phyloP scores from a whole-genome alignment of 768 basidiomycete genomes.

The Baorangia bicolor region DNA sequence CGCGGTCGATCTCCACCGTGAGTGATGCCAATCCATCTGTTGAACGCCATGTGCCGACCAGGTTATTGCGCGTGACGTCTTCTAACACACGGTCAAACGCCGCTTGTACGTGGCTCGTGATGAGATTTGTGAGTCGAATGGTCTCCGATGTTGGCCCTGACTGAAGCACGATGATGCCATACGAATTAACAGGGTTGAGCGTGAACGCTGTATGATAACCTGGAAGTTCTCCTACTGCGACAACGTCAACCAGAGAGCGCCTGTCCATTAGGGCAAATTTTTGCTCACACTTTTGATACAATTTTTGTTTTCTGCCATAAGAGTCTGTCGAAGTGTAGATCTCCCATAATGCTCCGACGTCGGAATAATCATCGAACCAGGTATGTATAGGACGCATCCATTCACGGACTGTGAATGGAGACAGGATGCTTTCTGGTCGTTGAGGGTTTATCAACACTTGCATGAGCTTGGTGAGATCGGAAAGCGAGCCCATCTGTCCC shows the following conservation, averaged over 20 bases:
- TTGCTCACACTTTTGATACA: slow-evolving; percentile 14
- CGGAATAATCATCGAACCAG: slow-evolving; percentile 39
- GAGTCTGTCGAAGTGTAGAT: slow-evolving; percentile 32
- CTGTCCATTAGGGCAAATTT: neutral
- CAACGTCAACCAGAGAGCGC: neutral
- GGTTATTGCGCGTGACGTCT: slow-evolving; percentile 23
- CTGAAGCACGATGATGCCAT: slow-evolving; percentile 42
- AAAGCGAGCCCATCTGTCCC: slow-evolving; percentile 51
- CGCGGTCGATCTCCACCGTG: slow-evolving; percentile 30
- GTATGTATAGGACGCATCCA: slow-evolving; percentile 42
- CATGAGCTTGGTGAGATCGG: slow-evolving; percentile 45
- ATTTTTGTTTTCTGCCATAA: slow-evolving; percentile 36
- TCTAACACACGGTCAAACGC: slow-evolving; percentile 35
- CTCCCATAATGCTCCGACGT: slow-evolving; percentile 46
- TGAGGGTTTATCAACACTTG: slow-evolving; percentile 45
- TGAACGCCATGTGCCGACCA: slow-evolving; percentile 37
- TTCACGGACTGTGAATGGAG: slow-evolving; percentile 37
- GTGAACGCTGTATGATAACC: slow-evolving; percentile 43
- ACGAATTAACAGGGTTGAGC: slow-evolving; percentile 39
- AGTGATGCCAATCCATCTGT: slow-evolving; percentile 29
- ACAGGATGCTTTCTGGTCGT: slow-evolving; percentile 33
- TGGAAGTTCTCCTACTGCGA: slow-evolving; percentile 37
- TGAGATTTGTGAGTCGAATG: slow-evolving; percentile 32
- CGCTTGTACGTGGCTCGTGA: slow-evolving; percentile 34
- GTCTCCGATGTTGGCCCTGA: slow-evolving; percentile 38